phyloP scores from a whole-genome alignment of 2,329 filamentous ascomycete genomes.

The Diaporthe batatas region DNA sequence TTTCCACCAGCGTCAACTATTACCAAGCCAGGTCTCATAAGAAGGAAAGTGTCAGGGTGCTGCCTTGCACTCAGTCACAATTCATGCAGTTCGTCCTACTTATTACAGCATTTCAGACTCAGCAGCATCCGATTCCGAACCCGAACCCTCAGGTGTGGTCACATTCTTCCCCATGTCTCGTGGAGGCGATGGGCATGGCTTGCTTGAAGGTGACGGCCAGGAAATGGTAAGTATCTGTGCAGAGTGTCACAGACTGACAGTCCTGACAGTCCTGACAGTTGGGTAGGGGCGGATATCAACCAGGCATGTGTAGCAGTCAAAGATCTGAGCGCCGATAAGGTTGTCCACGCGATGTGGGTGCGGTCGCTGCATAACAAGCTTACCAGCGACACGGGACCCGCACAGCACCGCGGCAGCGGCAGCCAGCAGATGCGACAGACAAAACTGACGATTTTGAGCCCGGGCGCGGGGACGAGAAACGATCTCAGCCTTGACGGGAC shows the following conservation, averaged over 20 bases:
- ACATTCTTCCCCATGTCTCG: neutral
- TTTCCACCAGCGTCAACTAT: neutral
- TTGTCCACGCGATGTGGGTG: slow-evolving; percentile 14
- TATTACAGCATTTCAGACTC: slow-evolving; percentile 3
- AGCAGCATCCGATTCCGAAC: slow-evolving; percentile 3
- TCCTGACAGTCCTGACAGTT: neutral
- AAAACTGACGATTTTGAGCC: slow-evolving; percentile 9
- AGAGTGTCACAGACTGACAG: neutral
- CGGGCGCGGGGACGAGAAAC: slow-evolving; percentile 22
- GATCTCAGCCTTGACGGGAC: slow-evolving; percentile 26
- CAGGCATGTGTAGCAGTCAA: neutral
- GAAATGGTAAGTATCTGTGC: neutral
- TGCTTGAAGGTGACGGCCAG: neutral
- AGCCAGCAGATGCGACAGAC: neutral
- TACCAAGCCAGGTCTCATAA: neutral
- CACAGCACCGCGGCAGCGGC: neutral
- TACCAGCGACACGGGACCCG: slow-evolving; percentile 18
- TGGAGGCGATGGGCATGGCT: neutral
- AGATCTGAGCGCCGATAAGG: slow-evolving; percentile 21
- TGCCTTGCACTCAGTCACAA: neutral
- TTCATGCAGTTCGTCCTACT: slow-evolving; percentile 5
- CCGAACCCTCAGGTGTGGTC: slow-evolving; percentile 4
- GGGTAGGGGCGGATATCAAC: slow-evolving; percentile 7
- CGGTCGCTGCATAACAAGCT: slow-evolving; percentile 29
- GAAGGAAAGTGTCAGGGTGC: slow-evolving; percentile 1